phyloP scores from a whole-genome alignment of 352 stramenopile species.

The Phytophthora cryptogea region DNA sequence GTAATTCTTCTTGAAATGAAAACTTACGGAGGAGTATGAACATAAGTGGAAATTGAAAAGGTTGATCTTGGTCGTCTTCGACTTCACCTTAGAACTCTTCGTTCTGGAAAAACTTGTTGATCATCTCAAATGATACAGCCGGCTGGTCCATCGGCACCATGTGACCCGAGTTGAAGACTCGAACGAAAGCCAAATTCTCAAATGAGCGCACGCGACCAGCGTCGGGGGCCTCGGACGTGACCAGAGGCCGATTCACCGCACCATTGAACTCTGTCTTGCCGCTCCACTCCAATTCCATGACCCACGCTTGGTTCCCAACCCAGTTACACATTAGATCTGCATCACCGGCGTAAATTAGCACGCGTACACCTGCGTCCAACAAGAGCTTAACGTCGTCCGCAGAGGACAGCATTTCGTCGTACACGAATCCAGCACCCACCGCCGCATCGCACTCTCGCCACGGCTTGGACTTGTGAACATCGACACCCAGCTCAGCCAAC shows the following conservation, averaged over 20 bases:
- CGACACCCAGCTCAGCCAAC: constrained; percentile 41
- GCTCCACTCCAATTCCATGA: constrained; percentile 91
- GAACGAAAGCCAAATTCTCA: constrained; percentile 91
- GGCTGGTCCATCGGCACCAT: constrained; percentile 96
- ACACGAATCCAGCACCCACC: constrained; percentile 90
- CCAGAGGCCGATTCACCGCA: constrained; percentile 38
- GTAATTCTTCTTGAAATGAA: no score
- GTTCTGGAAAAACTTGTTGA: constrained; percentile 89
- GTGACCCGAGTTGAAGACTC: constrained; percentile 94
- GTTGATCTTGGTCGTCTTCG: not conserved
- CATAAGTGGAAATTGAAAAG: not conserved
- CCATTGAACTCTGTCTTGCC: constrained; percentile 88
- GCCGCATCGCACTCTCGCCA: constrained; percentile 94
- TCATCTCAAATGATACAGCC: constrained; percentile 88
- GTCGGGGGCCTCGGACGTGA: constrained; percentile 26
- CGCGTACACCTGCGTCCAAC: constrained; percentile 67
- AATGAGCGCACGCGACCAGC: constrained; percentile 55
- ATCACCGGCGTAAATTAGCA: constrained; percentile 97
- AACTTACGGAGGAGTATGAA: not conserved
- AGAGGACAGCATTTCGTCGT: constrained; percentile 96
- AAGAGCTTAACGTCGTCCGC: constrained; percentile 85
- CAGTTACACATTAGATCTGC: constrained; percentile 98
- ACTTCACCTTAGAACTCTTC: constrained; percentile 38
- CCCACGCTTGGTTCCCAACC: constrained; percentile 96
- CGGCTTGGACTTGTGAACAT: constrained; percentile 51